phyloP scores from a whole-genome alignment of 2,329 filamentous ascomycete species.

The Chaetomium olivaceum region DNA sequence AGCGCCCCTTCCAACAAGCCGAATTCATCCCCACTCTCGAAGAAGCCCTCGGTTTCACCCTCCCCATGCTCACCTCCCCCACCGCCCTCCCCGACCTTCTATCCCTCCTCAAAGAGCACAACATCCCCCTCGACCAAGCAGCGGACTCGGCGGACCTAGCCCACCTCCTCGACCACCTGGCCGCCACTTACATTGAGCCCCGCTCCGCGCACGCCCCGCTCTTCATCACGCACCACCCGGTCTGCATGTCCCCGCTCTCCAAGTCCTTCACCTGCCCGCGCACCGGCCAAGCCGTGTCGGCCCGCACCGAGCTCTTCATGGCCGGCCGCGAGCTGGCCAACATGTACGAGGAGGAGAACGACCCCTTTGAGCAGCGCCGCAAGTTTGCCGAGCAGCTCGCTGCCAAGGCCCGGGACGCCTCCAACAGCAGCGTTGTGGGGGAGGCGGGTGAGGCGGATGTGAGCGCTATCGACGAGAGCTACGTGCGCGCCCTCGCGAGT shows the following conservation, averaged over 20 bases:
- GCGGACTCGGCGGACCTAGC: conserved; percentile 57
- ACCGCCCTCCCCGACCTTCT: conserved; percentile 56
- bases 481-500: conserved; percentile 80
- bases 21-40: conserved; percentile 84
- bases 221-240: conserved; percentile 87
- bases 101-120: conserved; percentile 37
- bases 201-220: conserved; percentile 67
- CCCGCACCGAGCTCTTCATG: conserved; percentile 83
- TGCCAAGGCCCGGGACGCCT: conserved; percentile 31
- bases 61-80: conserved; percentile 62
- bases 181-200: conserved; percentile 74
- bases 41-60: conserved; percentile 59
- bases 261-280: conserved; percentile 76
- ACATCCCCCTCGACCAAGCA: conserved; percentile 60
- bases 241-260: conserved; percentile 85
- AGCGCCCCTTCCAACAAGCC: conserved; percentile 62
- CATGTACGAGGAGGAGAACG: conserved; percentile 98
- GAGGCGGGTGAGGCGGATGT: conserved; percentile 39
- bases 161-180: conserved; percentile 78
- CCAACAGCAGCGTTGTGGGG: too few relatives aligned
- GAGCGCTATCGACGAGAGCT: conserved; percentile 69
- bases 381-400: conserved; percentile 69
- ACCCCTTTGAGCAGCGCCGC: conserved; percentile 77
- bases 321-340: conserved; percentile 82
- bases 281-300: conserved; percentile 72